Base-by-base conservation (phyloP, 441 rosid genomes). In the Pelargonium myrrhifolium region DNA sequence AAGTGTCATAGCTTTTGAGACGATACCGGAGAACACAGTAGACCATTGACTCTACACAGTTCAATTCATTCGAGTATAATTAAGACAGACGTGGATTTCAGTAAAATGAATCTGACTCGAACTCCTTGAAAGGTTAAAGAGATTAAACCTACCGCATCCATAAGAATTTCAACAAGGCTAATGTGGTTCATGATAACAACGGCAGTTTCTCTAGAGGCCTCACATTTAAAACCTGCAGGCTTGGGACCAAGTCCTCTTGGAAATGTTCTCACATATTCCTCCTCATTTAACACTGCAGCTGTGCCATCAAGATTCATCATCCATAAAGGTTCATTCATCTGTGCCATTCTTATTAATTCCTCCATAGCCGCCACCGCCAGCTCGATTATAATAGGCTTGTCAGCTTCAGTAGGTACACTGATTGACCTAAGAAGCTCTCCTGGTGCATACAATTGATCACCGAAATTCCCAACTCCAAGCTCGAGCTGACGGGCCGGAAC, bases 281-380 rank as follows among this genome's bases (percentile, higher is more conserved):
- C 88, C 72, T 86, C 87, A 56, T 88, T 83, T 37, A 94, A 74
- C 20, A 75, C 69, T 0, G 53, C 6, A 20, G 61, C 67, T 4
- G 82, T 42, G 24, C 93, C 96, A 73, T 90, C 82, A 59, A 72
- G 72, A 62, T 83, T 84, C 9, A 65, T 75, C 60, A 82, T 71
- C 99, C 99, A 94, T 24, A 94, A 74, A 4, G 98, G 99, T 31
- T 92, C 94, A 39, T 72, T 84, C 76, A 81, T 69, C 71, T 84
- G 97, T 67, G 83, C 82, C 98, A 88, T 87, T 70, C 78, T 77
- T 40, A 88, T 51, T 0, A 94, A 71, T 75, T 94, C 99, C 68
- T 90, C 91, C 99, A 94, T 92, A 10, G 99, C 98, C 4, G 84
- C 84, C 60, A 86, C 85, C 0, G 97, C 99, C 9, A 94, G 87